Evolutionary conservation across 352 stramenopile genomes (phyloP), one percentile per base, ranked within the genome.

Genomic region (Globisporangium irregulare): DNA sequence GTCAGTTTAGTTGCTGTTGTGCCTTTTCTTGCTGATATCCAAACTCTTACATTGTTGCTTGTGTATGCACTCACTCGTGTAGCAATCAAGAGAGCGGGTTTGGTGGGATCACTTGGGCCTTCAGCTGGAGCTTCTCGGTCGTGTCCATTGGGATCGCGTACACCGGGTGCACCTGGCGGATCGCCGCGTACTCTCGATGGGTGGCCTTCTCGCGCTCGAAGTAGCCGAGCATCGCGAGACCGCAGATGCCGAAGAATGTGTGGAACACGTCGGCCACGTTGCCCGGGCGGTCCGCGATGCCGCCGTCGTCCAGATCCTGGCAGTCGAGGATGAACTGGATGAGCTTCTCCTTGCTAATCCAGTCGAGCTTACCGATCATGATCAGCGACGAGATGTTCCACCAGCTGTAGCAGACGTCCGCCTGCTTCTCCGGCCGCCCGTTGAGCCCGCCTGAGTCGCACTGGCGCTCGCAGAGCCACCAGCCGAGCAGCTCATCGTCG

Each of bases 351-450:
- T 88, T 89, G 76, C 94, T 96, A 71, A 99, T 99, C 92, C 94
- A 99, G 72, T 98, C 86, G 22, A 96, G 77, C 68, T 96, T 97
- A 36, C 86, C 77, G 74, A 98, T 90, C 74, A 99, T 99, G 41
- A 93, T 97, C 50, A 99, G 86, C 36, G 87, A 94, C 65, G 93
- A 97, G 51, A 99, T 91, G 78, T 99, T 98, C 98, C 98, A 99
- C 97, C 98, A 99, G 65, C 92, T 99, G 78, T 99, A 99, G 78
- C 98, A 99, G 53, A 99, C 97, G 78, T 99, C 98, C 0, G 97
- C 95, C 70, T 99, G 98, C 87, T 99, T 99, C 83, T 99, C 98
- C 0, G 97, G 97, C 46, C 98, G 82, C 8, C 98, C 98, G 74
- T 99, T 99, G 29, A 96, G 75, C 8, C 89, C 87, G 34, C 87